Evolutionary conservation across 441 rosid genomes (phyloP), one percentile per base, ranked within the genome.

Genomic region (Monsonia emarginata): DNA sequence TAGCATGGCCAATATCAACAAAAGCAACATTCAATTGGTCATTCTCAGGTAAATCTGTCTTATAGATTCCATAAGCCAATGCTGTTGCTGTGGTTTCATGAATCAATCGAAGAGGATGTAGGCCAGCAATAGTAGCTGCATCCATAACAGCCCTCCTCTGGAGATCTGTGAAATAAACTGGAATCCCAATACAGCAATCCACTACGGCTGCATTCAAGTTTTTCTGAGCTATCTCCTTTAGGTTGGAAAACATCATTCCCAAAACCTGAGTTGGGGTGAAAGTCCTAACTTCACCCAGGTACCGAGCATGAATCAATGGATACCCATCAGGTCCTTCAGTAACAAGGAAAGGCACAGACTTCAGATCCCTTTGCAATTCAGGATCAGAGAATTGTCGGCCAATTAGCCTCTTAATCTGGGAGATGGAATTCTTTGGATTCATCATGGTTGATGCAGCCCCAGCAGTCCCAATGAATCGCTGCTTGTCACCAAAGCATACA

Each of bases 61-160:
- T 94, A 65, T 94, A 94, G 28, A 94, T 89, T 42, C 99, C 99
- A 81, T 94, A 94, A 0, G 96, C 97, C 84, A 94, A 75, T 19
- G 97, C 97, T 8, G 99, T 94, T 1, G 97, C 97, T 0, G 97
- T 88, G 0, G 96, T 91, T 76, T 94, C 99, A 65, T 91, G 97
- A 66, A 94, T 59, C 83, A 94, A 71, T 13, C 78, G 91, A 48
- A 94, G 80, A 1, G 99, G 99, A 65, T 83, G 95, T 74, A 94
- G 77, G 25, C 97, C 99, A 2, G 99, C 99, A 76, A 94, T 89
- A 14, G 84, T 87, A 4, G 99, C 97, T 16, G 97, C 99, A 81
- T 94, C 95, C 32, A 94, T 61, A 67, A 91, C 91, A 52, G 99
- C 96, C 73, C 99, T 88, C 67, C 99, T 80, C 74, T 94, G 96